These are phyloP conservation scores for Xylaria sp. DNA, from an alignment of 2,329 filamentous ascomycete genomes.

Conservation along the genomic window DNA sequence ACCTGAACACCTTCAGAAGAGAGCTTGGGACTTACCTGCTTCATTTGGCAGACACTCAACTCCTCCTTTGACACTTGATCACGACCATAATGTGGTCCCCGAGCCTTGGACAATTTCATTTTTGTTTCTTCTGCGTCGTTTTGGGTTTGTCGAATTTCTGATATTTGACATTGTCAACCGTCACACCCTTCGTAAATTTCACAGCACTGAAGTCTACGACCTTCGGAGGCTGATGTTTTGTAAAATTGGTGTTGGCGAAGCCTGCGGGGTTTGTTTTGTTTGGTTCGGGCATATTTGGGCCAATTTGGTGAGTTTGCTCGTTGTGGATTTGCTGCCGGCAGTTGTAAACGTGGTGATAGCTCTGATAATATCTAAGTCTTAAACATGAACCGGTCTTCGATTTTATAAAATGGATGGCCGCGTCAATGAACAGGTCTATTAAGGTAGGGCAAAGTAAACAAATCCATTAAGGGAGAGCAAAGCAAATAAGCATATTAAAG, in stretches of 20 bases:
- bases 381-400: too few species aligned
- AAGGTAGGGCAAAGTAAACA: neutral
- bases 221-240: neutral
- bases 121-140: neutral
- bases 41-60: neutral
- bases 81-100: neutral
- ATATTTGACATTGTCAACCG: neutral
- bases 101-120: neutral
- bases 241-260: neutral
- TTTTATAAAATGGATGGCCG: neutral
- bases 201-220: neutral
- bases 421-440: neutral
- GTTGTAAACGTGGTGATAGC: too few species aligned
- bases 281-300: neutral
- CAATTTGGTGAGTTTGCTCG: neutral
- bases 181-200: neutral
- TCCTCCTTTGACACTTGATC: neutral
- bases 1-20: neutral
- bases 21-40: neutral
- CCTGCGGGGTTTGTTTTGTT: neutral
- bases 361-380: too few species aligned
- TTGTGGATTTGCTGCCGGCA: neutral
- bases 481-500: too few species aligned
- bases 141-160: slow-evolving; percentile 7
- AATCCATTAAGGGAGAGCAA: too few species aligned